Percentiles rank a stretch among this genome's conserved stretches.
phyloP scores from a whole-genome alignment of 139 green algal species.

The Desmodesmus armatus region DNA sequence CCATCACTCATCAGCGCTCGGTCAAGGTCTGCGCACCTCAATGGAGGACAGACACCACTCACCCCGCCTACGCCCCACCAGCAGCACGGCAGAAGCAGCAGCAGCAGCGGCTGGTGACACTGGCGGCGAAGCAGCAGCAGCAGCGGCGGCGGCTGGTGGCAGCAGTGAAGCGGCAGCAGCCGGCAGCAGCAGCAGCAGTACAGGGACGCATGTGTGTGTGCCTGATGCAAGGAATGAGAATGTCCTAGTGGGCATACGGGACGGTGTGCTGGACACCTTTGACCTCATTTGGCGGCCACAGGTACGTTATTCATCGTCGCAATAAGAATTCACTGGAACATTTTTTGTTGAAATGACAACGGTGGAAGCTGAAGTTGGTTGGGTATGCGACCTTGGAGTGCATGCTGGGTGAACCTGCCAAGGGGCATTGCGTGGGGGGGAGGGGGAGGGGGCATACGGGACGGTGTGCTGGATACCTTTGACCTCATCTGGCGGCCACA shows the following conservation, averaged over 20 bases:
- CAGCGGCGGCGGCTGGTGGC: background rate
- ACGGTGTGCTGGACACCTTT: conserved; percentile 68
- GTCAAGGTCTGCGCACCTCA: too few relatives aligned
- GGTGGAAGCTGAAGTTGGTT: too few relatives aligned
- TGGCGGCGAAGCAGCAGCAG: background rate
- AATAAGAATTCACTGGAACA: too few relatives aligned
- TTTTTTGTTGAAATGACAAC: too few relatives aligned
- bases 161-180: background rate
- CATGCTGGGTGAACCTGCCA: too few relatives aligned
- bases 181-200: background rate
- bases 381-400: too few relatives aligned
- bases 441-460: conserved; percentile 75
- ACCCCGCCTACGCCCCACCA: too few relatives aligned
- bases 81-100: background rate
- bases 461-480: conserved; percentile 68
- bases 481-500: conserved; percentile 60
- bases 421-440: too few relatives aligned
- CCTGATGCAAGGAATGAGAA: conserved; percentile 72
- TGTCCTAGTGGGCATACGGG: conserved; percentile 76
- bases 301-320: background rate
- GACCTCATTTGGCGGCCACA: conserved; percentile 60
- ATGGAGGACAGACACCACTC: too few relatives aligned
- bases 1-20: too few relatives aligned
- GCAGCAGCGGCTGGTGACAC: background rate
- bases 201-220: conserved; percentile 66